Percentiles rank a stretch among this genome's conserved stretches.
Evolutionary conservation across 164 flowering plant species (phyloP).

Genomic region (Magnolia sinica): DNA sequence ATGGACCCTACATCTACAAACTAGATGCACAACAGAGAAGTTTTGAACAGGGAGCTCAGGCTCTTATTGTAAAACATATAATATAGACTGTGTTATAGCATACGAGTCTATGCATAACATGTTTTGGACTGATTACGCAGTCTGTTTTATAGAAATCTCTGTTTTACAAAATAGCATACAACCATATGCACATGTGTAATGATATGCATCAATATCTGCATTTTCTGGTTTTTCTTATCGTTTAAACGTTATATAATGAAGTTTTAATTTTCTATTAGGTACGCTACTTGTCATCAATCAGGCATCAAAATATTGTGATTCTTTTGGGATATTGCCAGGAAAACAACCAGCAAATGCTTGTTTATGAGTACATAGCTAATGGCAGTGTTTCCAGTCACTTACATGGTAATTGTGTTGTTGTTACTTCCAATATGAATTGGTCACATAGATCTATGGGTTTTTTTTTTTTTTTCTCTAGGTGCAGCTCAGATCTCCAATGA

Average conservation of each 20-base stretch:
- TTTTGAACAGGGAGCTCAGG: too few relatives aligned
- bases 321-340: slow-evolving; percentile 90
- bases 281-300: slow-evolving; percentile 73
- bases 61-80: too few relatives aligned
- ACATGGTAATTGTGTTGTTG: slow-evolving; percentile 50
- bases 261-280: slow-evolving; percentile 40
- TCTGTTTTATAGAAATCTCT: neutral
- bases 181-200: neutral
- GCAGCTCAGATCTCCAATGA: slow-evolving; percentile 47
- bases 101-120: too few relatives aligned
- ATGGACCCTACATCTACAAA: too few relatives aligned
- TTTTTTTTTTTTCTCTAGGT: slow-evolving; percentile 33
- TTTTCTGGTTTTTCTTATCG: neutral
- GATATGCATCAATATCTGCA: neutral
- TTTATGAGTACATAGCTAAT: slow-evolving; percentile 78
- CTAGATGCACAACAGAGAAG: too few relatives aligned
- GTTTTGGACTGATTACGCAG: too few relatives aligned
- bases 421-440: too few relatives aligned
- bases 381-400: slow-evolving; percentile 87
- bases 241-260: neutral
- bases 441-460: too few relatives aligned
- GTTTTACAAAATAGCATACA: neutral
- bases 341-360: slow-evolving; percentile 65
- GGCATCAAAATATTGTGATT: slow-evolving; percentile 71
- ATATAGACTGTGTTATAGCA: too few relatives aligned